phyloP scores from a whole-genome alignment of 768 basidiomycete genomes.

The Boletellus ananiceps region DNA sequence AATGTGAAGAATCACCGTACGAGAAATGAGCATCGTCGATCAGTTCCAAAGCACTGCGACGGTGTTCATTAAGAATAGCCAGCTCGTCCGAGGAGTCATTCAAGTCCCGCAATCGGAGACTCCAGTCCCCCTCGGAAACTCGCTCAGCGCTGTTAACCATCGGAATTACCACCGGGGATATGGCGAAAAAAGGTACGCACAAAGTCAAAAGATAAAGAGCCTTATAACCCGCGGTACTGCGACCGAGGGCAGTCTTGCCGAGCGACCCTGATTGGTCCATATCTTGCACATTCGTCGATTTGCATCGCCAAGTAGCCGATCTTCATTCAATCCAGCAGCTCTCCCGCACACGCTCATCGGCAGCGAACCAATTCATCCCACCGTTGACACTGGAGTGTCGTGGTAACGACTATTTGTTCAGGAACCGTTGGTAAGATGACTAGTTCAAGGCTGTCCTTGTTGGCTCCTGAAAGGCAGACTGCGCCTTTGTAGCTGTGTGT shows the following conservation, averaged over 20 bases:
- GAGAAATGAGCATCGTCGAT: constrained; percentile 83
- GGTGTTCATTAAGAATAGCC: constrained; percentile 54
- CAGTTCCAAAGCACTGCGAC: constrained; percentile 73
- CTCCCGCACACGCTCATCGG: neutral
- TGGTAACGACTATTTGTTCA: neutral
- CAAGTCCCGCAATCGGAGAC: neutral
- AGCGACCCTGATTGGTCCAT: constrained; percentile 13
- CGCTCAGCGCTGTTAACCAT: constrained; percentile 9
- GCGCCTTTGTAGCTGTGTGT: neutral
- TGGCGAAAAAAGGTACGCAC: neutral
- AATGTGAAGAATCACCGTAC: constrained; percentile 38
- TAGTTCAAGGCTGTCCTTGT: neutral
- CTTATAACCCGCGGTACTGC: constrained; percentile 14
- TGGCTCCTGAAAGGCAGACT: neutral
- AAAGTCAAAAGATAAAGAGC: neutral
- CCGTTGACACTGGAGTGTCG: neutral
- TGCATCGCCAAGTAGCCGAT: constrained; percentile 4
- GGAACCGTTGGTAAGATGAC: constrained; percentile 1
- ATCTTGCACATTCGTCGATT: constrained; percentile 20
- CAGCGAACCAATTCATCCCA: constrained; percentile 1
- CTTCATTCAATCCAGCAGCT: neutral
- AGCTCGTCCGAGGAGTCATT: constrained; percentile 1
- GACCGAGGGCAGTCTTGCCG: constrained; percentile 1
- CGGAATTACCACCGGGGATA: constrained; percentile 3
- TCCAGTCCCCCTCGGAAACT: neutral